phyloP scores from a whole-genome alignment of 345 rosid species.

The Pelargonium nanum region DNA sequence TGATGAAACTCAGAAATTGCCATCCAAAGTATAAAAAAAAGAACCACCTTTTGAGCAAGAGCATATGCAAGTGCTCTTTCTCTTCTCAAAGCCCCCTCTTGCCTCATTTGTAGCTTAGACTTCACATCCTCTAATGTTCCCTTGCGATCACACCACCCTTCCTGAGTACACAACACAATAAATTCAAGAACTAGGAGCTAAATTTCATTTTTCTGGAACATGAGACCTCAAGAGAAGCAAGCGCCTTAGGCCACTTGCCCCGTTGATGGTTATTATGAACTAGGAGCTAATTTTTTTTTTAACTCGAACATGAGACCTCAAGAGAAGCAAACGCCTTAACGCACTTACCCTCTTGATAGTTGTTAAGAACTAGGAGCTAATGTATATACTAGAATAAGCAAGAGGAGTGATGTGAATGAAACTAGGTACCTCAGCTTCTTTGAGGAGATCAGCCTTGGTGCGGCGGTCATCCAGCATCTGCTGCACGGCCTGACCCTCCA shows the following conservation, averaged over 20 bases:
- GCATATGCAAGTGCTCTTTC: constrained; percentile 92
- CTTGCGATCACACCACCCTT: constrained; percentile 92
- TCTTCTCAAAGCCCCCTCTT: constrained; percentile 83
- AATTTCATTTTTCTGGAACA: too few species aligned
- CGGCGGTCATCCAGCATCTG: constrained; percentile 48
- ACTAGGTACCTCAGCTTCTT: constrained; percentile 62
- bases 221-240: too few species aligned
- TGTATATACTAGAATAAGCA: not conserved
- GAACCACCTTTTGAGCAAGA: constrained; percentile 88
- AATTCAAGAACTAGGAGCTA: too few species aligned
- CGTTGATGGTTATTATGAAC: too few species aligned
- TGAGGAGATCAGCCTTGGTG: constrained; percentile 54
- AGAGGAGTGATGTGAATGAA: not conserved
- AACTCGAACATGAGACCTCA: too few species aligned
- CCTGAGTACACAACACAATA: constrained; percentile 22
- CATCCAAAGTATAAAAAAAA: too few species aligned
- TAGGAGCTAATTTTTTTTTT: too few species aligned
- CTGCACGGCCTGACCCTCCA: constrained; percentile 82
- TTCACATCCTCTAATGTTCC: constrained; percentile 77
- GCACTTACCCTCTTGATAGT: too few species aligned
- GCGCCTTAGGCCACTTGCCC: too few species aligned
- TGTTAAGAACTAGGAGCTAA: too few species aligned
- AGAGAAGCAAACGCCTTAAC: too few species aligned
- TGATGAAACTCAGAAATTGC: too few species aligned
- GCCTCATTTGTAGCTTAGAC: constrained; percentile 66